Evolutionary conservation across 495 filamentous ascomycete species (phyloP).

Genomic region (Lasiosphaeriaceae sp.): DNA sequence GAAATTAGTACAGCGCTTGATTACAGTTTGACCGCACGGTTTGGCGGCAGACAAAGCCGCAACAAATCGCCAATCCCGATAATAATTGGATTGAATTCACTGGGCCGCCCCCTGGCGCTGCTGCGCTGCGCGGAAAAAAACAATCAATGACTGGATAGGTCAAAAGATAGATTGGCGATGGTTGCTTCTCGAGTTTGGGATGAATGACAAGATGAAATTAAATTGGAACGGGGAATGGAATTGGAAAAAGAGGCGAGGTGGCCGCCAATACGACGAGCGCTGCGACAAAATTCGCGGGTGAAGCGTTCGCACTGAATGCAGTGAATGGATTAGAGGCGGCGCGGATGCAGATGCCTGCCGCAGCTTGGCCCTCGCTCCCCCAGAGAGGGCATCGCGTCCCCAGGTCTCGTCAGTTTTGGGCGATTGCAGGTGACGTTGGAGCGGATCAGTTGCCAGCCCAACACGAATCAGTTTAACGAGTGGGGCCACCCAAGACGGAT

Average conservation of each 20-base stretch:
- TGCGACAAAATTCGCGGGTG: not conserved
- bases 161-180: too few relatives aligned
- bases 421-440: conserved; percentile 9
- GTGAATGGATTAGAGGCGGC: not conserved
- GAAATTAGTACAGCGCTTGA: not conserved
- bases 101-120: conserved; percentile 5
- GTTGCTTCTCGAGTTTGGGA: too few relatives aligned
- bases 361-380: conserved; percentile 17
- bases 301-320: not conserved
- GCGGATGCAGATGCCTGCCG: conserved; percentile 17
- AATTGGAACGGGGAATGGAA: not conserved
- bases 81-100: not conserved
- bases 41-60: conserved; percentile 4
- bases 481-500: not conserved
- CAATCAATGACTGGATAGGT: too few relatives aligned
- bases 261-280: too few relatives aligned
- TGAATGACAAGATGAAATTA: not conserved
- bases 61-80: not conserved
- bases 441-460: not conserved
- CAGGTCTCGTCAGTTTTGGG: conserved; percentile 8
- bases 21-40: not conserved
- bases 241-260: not conserved
- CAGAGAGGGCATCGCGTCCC: conserved; percentile 26
- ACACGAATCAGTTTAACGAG: not conserved
- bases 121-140: conserved; percentile 2